A percentile compares a stretch with the other conserved stretches of the same genome.
These are phyloP conservation scores for Rhodamnia argentea DNA, from an alignment of 345 rosid species.

Conservation along the genomic window DNA sequence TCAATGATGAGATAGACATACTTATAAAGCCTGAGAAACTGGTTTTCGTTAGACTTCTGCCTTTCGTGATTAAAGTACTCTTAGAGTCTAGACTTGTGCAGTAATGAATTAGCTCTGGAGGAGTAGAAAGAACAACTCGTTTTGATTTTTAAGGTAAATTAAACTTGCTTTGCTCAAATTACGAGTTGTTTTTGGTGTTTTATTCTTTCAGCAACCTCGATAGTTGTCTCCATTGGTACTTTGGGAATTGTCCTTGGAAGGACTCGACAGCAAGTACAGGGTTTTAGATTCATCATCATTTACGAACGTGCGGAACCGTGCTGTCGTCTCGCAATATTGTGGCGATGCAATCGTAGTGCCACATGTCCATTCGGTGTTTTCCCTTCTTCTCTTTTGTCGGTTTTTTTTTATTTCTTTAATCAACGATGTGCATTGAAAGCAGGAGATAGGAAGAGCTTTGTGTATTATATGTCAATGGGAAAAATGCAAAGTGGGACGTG, in stretches of 20 bases:
- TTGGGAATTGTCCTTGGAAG: background rate
- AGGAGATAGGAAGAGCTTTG: constrained; percentile 6
- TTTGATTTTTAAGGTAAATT: background rate
- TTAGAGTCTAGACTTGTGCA: background rate
- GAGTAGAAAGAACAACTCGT: background rate
- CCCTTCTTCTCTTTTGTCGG: background rate
- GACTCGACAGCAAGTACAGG: background rate
- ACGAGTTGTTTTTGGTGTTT: background rate
- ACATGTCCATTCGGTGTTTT: background rate
- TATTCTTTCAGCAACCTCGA: background rate
- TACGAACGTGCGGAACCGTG: background rate
- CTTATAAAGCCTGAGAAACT: background rate
- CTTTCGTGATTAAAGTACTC: background rate
- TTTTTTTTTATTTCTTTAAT: background rate
- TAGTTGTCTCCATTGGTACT: background rate
- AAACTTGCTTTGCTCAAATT: background rate
- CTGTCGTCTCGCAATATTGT: background rate
- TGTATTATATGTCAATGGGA: constrained; percentile 4
- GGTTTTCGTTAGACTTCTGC: background rate
- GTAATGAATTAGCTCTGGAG: background rate
- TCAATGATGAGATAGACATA: background rate
- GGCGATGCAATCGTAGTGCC: background rate
- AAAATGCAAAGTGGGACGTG: constrained; percentile 25
- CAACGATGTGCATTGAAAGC: background rate
- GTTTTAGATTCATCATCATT: background rate